These are phyloP conservation scores for Claviceps cyperi DNA, from an alignment of 2,329 filamentous ascomycete genomes.

Conservation along the genomic window DNA sequence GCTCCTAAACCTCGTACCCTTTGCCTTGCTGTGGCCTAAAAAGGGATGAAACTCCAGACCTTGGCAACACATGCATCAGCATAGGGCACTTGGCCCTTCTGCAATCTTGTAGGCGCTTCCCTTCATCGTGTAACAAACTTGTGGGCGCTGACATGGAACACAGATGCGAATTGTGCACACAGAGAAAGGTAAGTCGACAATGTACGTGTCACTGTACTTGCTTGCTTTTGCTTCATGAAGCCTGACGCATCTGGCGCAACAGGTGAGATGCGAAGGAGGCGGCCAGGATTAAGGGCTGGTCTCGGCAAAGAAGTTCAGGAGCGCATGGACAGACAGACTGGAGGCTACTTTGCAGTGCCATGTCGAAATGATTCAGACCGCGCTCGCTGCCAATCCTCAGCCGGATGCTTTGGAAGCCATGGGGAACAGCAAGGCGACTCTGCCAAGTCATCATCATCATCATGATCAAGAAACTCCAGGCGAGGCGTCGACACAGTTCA, in stretches of 20 bases:
- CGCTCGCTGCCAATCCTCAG: slow-evolving; percentile 27
- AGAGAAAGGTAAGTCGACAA: slow-evolving; percentile 48
- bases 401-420: slow-evolving; percentile 24
- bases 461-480: slow-evolving; percentile 44
- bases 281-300: slow-evolving; percentile 49
- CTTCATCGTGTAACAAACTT: slow-evolving; percentile 1
- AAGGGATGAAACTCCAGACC: no score
- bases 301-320: slow-evolving; percentile 63
- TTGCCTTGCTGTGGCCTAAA: no score
- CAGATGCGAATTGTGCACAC: slow-evolving; percentile 67
- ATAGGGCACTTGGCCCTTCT: background rate
- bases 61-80: background rate
- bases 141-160: slow-evolving; percentile 22
- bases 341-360: slow-evolving; percentile 53
- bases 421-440: slow-evolving; percentile 31
- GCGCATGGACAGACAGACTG: slow-evolving; percentile 50
- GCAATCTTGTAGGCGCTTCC: slow-evolving; percentile 7
- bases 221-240: background rate
- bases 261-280: slow-evolving; percentile 61
- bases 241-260: background rate
- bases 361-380: slow-evolving; percentile 49
- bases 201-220: background rate
- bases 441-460: slow-evolving; percentile 42
- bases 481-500: slow-evolving; percentile 27
- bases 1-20: no score